Percentiles rank a stretch among this genome's conserved stretches.
These are phyloP conservation scores for Alternaria dauci DNA, from an alignment of 2,329 filamentous ascomycete species.

Conservation along the genomic window DNA sequence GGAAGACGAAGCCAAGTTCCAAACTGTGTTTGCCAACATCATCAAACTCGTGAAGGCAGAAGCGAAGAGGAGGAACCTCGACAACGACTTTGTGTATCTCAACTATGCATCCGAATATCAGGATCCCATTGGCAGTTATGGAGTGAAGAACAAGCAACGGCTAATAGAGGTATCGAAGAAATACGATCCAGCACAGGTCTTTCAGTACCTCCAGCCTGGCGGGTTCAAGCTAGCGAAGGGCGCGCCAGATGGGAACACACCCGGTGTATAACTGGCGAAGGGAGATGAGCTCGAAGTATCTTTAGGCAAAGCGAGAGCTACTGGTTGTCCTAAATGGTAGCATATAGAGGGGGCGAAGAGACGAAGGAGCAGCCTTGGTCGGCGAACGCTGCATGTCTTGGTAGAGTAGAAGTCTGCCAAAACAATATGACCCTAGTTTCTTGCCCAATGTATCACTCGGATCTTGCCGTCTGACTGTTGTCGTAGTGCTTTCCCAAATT, in stretches of 20 bases:
- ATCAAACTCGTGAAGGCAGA: constrained; percentile 14
- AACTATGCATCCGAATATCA: constrained; percentile 46
- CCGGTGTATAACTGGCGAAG: not conserved
- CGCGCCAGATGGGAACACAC: constrained; percentile 2
- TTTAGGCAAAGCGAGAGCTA: too few species aligned
- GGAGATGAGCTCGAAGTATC: not conserved
- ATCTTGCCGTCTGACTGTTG: not conserved
- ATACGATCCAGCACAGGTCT: constrained; percentile 53
- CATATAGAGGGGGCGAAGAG: not conserved
- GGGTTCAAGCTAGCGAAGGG: constrained; percentile 48
- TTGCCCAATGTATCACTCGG: not conserved
- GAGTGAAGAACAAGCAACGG: constrained; percentile 30
- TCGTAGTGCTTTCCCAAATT: not conserved
- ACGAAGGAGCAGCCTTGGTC: not conserved
- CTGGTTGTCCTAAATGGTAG: too few species aligned
- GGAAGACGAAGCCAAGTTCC: constrained; percentile 20
- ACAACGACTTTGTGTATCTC: constrained; percentile 24
- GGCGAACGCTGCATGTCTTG: too few species aligned
- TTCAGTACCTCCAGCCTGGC: constrained; percentile 52
- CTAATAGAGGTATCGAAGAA: constrained; percentile 44
- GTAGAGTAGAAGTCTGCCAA: too few species aligned
- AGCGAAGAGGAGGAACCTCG: constrained; percentile 13
- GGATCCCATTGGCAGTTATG: constrained; percentile 53
- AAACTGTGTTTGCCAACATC: constrained; percentile 14
- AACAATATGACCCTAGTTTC: not conserved